Base-by-base conservation (phyloP, 805 yeast species). In the Zygosaccharomyces rouxii region DNA sequence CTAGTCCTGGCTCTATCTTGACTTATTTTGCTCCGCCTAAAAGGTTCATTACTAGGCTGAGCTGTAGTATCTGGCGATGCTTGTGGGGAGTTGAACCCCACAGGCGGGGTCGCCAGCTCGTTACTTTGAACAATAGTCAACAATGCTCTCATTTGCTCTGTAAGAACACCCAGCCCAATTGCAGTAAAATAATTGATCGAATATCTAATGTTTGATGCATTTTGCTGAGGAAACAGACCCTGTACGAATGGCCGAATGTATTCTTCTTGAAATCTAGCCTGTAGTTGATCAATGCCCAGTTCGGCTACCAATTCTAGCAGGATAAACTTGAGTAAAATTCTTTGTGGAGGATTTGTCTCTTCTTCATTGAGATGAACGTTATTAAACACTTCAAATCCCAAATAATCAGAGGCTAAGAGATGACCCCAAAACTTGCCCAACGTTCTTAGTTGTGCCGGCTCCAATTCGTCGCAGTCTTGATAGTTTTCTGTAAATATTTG, bases 111-210 rank as follows among this genome's bases (percentile, higher is more conserved):
- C 48, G 53, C 47, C 42, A 53, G 59, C 31, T 50, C 66, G 42
- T 55, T 63, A 18, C 56, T 59, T 4, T 73, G 66, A 29, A 73
- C 55, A 14, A 56, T 55, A 46, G 67, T 60, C 49, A 83, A 64
- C 13, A 68, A 71, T 4, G 71, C 75, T 68, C 98, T 78, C 95
- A 90, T 85, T 1, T 71, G 77, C 33, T 88, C 96, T 0, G 98
- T 90, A 49, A 92, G 63, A 2, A 77, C 75, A 39, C 97, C 97
- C 42, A 92, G 64, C 0, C 95, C 95, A 52, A 92, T 89, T 1
- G 97, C 97, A 0, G 97, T 92, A 66, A 92, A 92, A 63, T 76
- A 92, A 62, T 92, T 92, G 62, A 89, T 89, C 1, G 95, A 77
- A 63, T 90, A 92, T 50, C 92, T 72, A 11, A 84, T 69, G 54